Base-by-base conservation (phyloP, 2,329 filamentous ascomycete species). In the Chrysosporium queenslandicum region DNA sequence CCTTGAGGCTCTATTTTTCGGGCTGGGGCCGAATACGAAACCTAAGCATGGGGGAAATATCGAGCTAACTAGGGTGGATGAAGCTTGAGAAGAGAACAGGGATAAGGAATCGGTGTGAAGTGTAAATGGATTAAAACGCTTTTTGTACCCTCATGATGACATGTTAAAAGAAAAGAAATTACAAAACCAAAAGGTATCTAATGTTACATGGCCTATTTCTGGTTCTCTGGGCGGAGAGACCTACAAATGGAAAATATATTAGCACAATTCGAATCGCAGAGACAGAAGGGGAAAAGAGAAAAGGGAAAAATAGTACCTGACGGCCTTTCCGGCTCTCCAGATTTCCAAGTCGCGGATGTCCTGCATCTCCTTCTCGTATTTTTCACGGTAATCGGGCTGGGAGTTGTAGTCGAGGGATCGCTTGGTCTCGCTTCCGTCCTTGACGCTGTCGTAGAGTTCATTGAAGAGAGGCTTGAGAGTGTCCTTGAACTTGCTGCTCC, bases 381-480 rank as follows among this genome's bases (percentile, higher is more conserved):
- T 89, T 80, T 95, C 79, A 66, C 92, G 86, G 84, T 98, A 98
- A 76, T 98, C 89, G 63, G 81, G 77, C 75, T 94, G 88, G 70
- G 86, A 80, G 81, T 97, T 97, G 82, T 94, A 98, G 68, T 96
- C 89, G 68, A 98, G 85, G 57, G 88, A 92, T 74, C 92, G 83
- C 83, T 92, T 78, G 67, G 92, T 98, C 85, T 98, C 92, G 68
- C 81, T 83, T 69, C 92, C 92, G 66, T 89, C 82, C 74, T 82
- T 82, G 69, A 98, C 92, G 58, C 86, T 84, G 75, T 94, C 85
- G 78, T 98, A 98, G 57, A 98, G 85, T 67, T 87, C 80, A 77
- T 96, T 91, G 82, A 98, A 98, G 70, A 98, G 86, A 67, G 92
- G 92, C 86, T 97, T 97, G 69, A 98, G 82, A 69, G 86, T 89